phyloP scores from a whole-genome alignment of 2,329 filamentous ascomycete species.

The Hypoxylon sp. region DNA sequence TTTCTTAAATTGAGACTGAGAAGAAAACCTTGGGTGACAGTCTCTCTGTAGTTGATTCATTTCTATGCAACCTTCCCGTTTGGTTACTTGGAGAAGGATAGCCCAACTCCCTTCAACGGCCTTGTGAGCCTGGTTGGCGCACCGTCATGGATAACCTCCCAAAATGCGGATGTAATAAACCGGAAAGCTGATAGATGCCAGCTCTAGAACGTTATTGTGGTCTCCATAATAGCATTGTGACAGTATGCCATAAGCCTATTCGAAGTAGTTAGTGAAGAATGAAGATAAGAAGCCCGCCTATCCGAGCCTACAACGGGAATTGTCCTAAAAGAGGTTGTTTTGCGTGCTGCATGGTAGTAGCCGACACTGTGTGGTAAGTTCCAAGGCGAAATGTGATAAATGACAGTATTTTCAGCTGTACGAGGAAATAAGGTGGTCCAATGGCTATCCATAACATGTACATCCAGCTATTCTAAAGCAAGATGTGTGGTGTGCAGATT shows the following conservation, averaged over 20 bases:
- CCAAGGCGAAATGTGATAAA: constrained; percentile 12
- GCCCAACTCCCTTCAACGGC: neutral
- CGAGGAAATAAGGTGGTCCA: constrained; percentile 5
- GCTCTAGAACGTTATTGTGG: neutral
- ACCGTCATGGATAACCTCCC: neutral
- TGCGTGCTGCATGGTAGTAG: constrained; percentile 18
- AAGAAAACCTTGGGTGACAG: constrained; percentile 7
- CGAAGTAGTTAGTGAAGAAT: neutral
- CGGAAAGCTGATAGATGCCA: neutral
- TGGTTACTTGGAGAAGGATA: neutral
- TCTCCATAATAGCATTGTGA: neutral
- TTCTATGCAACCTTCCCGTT: constrained; percentile 6
- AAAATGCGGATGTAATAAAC: neutral
- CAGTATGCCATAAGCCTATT: neutral
- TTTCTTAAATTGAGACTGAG: constrained; percentile 1
- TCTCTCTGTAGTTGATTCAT: neutral
- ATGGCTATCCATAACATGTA: constrained; percentile 3
- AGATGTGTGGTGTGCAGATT: constrained; percentile 15
- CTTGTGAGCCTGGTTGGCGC: neutral
- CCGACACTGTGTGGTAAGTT: constrained; percentile 3
- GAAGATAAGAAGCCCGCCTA: neutral
- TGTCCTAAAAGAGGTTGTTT: too few relatives aligned
- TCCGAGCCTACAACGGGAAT: too few relatives aligned
- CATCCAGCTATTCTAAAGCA: constrained; percentile 10
- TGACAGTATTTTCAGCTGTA: constrained; percentile 18